These are phyloP conservation scores for Vitis rotundifolia DNA, from an alignment of 164 flowering plant species.

Conservation along the genomic window DNA sequence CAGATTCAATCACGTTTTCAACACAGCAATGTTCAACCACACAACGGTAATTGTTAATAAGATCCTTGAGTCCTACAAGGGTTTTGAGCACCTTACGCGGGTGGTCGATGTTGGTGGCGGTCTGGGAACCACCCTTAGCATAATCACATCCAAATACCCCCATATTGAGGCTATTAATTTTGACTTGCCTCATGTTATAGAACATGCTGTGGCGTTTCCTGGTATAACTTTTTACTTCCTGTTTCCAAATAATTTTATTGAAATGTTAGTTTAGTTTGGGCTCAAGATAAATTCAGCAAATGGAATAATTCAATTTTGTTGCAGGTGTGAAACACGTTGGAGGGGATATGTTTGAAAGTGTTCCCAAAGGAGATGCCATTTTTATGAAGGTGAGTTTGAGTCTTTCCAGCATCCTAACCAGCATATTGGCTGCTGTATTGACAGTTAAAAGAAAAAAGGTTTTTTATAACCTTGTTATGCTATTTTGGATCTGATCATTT, in stretches of 20 bases:
- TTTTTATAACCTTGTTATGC: no score
- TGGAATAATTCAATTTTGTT: background rate
- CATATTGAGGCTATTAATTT: conserved; percentile 24
- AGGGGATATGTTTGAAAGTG: background rate
- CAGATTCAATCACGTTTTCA: conserved; percentile 20
- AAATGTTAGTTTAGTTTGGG: conserved; percentile 8
- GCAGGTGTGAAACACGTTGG: background rate
- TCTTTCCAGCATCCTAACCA: background rate
- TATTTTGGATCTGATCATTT: no score
- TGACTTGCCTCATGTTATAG: conserved; percentile 15
- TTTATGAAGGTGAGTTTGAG: background rate
- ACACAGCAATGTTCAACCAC: conserved; percentile 23
- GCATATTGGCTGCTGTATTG: no score
- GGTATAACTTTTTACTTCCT: background rate
- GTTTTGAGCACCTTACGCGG: conserved; percentile 13
- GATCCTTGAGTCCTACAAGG: conserved; percentile 15
- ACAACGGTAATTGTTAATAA: conserved; percentile 18
- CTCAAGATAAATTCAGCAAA: background rate
- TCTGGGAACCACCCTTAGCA: conserved; percentile 8
- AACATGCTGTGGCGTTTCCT: conserved; percentile 11
- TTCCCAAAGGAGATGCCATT: conserved; percentile 1
- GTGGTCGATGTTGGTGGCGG: conserved; percentile 31
- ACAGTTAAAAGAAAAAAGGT: no score
- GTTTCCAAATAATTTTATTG: no score
- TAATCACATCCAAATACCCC: conserved; percentile 21